Conservation (phyloP, 257 asterid genomes). For the Paraleonurus japonicus region DNA sequence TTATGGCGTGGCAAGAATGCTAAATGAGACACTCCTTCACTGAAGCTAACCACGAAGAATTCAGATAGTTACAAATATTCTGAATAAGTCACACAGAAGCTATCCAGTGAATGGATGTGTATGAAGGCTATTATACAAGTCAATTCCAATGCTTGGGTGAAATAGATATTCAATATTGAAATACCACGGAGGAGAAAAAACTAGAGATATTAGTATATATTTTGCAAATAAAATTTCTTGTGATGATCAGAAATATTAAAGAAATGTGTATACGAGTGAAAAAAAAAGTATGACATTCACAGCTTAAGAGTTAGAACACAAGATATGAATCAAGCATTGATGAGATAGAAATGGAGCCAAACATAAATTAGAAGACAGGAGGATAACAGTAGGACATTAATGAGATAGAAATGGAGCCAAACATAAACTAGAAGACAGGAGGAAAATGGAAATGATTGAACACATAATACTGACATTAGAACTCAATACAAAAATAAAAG, state of each 20-base stretch:
- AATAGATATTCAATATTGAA: neutral
- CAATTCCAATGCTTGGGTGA: neutral
- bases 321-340: conserved; percentile 7
- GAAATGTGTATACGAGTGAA: neutral
- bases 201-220: neutral
- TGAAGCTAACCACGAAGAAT: neutral
- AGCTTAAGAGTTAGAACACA: neutral
- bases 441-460: neutral
- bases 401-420: conserved; percentile 9
- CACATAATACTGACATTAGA: neutral
- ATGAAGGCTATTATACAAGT: neutral
- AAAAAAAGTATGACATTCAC: neutral
- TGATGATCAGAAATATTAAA: neutral
- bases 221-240: neutral
- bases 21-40: neutral
- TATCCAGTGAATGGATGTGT: neutral
- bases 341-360: conserved; percentile 7
- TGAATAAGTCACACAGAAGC: neutral
- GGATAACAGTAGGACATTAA: neutral
- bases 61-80: neutral
- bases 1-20: neutral
- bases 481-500: neutral
- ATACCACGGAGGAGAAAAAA: neutral
- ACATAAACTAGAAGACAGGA: neutral
- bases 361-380: neutral